Evolutionary conservation across 371 early-diverging fungal genomes (phyloP), one percentile per base, ranked within the genome.

Genomic region (Rhizomucor pusillus): DNA sequence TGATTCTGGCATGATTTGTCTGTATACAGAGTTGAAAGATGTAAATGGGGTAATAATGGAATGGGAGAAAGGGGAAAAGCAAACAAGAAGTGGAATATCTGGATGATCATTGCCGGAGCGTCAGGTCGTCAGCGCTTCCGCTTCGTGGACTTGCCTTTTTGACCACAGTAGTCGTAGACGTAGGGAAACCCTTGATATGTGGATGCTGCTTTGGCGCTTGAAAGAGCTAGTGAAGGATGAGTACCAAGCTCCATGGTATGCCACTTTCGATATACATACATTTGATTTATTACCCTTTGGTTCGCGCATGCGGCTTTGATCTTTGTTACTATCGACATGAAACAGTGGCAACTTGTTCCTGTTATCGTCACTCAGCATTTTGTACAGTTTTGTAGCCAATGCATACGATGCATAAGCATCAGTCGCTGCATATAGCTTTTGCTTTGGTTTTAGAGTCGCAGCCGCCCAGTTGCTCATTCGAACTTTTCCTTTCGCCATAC

Each of bases 401-500:
- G 19, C 19, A 19, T 41, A 41, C 4, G 41, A 41, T 19, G 41
- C 41, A 75, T 80, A 85, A 13, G 69, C 86, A 65, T 85, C 85
- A 20, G 71, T 69, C 13, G 84, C 81, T 3, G 85, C 85, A 67
- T 85, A 85, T 29, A 66, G 44, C 2, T 63, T 54, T 54, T 82
- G 86, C 0, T 36, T 35, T 2, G 49, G 14, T 5, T 64, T 58
- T 37, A 85, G 52, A 5, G 41, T 24, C 1, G 43, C 20, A 23
- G 40, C 52, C 14, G 62, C 64, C 86, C 86, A 85, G 50, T 82
- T 73, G 43, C 82, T 79, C 49, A 73, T 55, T 19, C 75, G 63
- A 0, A 71, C 69, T 7, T 57, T 56, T 1, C 63, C 70, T 41
- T 81, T 76, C 14, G 69, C 61, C 52, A 85, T 71, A 5, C 66